Evolutionary conservation across 495 filamentous ascomycete species (phyloP).

Genomic region (Aspergillus steynii): DNA sequence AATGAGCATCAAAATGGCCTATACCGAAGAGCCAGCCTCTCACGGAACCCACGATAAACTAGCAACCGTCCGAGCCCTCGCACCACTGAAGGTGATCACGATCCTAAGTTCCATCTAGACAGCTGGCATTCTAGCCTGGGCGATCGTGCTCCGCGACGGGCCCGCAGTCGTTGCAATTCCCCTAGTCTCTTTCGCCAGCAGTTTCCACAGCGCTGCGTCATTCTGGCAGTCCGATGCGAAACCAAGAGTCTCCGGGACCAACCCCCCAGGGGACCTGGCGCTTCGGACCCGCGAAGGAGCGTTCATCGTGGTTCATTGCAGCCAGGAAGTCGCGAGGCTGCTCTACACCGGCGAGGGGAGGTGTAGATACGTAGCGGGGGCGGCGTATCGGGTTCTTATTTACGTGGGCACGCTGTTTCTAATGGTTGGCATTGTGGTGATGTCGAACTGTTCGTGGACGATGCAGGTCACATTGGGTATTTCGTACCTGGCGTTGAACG

Average conservation of each 20-base stretch:
- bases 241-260: slow-evolving; percentile 22
- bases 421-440: slow-evolving; percentile 58
- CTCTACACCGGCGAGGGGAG: slow-evolving; percentile 60
- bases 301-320: slow-evolving; percentile 59
- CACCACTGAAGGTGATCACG: slow-evolving; percentile 1
- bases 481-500: slow-evolving; percentile 58
- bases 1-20: not conserved
- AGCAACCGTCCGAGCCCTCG: not conserved
- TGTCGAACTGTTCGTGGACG: slow-evolving; percentile 60
- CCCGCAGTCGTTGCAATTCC: slow-evolving; percentile 4
- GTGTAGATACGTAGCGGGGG: slow-evolving; percentile 47
- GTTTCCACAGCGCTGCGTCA: slow-evolving; percentile 45
- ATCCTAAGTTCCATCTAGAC: not conserved
- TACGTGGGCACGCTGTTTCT: slow-evolving; percentile 59
- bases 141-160: not conserved
- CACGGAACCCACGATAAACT: not conserved
- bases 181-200: not conserved
- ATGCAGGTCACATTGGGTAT: slow-evolving; percentile 56
- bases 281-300: slow-evolving; percentile 60
- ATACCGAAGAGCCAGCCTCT: not conserved
- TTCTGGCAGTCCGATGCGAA: slow-evolving; percentile 53
- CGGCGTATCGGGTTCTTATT: slow-evolving; percentile 48
- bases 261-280: slow-evolving; percentile 53
- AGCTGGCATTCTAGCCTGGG: slow-evolving; percentile 4
- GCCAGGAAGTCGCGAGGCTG: slow-evolving; percentile 63